These are phyloP conservation scores for Citrus mangshanensis DNA, from an alignment of 345 rosid species.

Conservation along the genomic window DNA sequence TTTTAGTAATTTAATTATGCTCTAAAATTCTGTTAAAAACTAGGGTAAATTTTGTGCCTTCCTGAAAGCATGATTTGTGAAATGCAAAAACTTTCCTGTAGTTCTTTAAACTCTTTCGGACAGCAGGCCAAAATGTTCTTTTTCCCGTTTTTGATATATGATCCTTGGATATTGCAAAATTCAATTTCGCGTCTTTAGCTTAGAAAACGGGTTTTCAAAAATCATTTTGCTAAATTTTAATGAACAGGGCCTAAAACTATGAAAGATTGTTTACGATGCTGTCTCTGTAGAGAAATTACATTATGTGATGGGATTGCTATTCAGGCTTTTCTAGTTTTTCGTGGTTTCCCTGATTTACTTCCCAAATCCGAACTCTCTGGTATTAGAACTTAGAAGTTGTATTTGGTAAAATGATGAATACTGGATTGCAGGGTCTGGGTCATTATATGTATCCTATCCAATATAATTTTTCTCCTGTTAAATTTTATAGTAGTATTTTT, in stretches of 20 bases:
- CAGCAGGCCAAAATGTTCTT: neutral
- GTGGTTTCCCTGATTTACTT: neutral
- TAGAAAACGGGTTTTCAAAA: neutral
- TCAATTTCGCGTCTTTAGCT: neutral
- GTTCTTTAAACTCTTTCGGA: neutral
- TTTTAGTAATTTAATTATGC: no score
- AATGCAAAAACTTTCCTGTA: neutral
- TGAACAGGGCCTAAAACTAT: neutral
- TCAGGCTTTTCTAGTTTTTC: neutral
- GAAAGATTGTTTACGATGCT: neutral
- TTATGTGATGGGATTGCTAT: neutral
- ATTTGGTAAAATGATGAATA: neutral
- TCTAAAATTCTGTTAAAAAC: no score
- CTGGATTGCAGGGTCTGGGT: neutral
- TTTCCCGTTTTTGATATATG: neutral
- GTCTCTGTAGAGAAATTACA: neutral
- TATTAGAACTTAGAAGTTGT: neutral
- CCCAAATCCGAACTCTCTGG: neutral
- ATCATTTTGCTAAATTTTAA: neutral
- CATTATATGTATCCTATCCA: neutral
- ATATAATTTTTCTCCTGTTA: no score
- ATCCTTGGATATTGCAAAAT: neutral
- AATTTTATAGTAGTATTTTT: neutral
- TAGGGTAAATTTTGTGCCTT: neutral
- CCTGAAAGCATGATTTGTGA: neutral